Base-by-base conservation (phyloP, 2,329 filamentous ascomycete species). In the Aureobasidium mangrovei region DNA sequence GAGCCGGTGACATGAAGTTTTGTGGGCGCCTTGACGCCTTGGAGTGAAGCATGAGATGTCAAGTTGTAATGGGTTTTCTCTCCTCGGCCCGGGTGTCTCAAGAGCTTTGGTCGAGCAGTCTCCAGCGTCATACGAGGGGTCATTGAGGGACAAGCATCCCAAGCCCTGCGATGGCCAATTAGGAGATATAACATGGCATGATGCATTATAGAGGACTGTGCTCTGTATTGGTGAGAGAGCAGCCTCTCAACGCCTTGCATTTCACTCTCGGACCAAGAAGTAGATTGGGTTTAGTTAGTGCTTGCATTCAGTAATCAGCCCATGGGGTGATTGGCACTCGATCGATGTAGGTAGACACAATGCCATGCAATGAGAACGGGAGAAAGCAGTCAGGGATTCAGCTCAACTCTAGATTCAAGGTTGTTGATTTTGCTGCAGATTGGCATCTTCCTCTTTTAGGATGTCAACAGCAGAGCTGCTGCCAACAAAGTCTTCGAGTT, bases 401-500 rank as follows among this genome's bases (percentile, higher is more conserved):
- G 28, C 36, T 26, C 7, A 12, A 26, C 10, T 4, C 31, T 18
- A 43, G 18, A 4, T 8, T 53, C 51, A 53, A 24, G 51, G 31
- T 1, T 53, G 40, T 7, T 45, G 41, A 26, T 32, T 33, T 2
- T 51, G 47, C 38, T 51, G 47, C 5, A 51, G 36, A 38, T 51
- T 42, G 8, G 44, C 44, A 6, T 51, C 45, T 44, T 60, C 58
- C 18, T 65, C 63, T 53, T 63, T 67, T 32, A 65, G 66, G 53
- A 89, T 86, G 67, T 95, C 91, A 12, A 93, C 90, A 0, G 88
- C 85, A 60, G 86, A 77, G 64, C 90, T 96, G 28, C 90, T 85
- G 63, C 95, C 89, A 29, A 95, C 85, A 69, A 97, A 97, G 61
- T 97, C 93, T 69, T 97, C 93, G 55, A 97, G 73, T 72, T 97